Conservation (phyloP, 1,284 basidiomycete genomes). For the Porogramme epimiltina region DNA sequence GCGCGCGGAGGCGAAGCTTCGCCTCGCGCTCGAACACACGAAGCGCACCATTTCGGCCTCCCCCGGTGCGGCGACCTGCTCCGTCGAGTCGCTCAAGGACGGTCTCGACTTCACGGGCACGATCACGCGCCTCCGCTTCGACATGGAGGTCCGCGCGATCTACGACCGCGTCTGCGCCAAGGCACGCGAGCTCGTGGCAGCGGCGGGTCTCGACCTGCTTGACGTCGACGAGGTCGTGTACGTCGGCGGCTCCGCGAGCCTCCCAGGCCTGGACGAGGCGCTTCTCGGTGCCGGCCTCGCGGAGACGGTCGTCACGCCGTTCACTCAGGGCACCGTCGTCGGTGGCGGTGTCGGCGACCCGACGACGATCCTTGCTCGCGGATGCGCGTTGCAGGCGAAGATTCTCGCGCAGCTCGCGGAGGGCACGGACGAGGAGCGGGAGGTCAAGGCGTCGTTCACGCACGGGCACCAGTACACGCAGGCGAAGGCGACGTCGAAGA, state of each 20-base stretch:
- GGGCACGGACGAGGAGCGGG: constrained; percentile 47
- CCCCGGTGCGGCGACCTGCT: constrained; percentile 86
- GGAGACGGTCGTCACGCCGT: constrained; percentile 68
- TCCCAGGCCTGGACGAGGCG: constrained; percentile 84
- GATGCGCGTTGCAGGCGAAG: constrained; percentile 86
- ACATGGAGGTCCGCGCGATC: constrained; percentile 78
- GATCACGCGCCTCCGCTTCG: constrained; percentile 95
- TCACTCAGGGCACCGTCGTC: constrained; percentile 62
- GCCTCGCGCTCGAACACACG: constrained; percentile 92
- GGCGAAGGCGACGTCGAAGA: constrained; percentile 61
- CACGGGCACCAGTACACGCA: constrained; percentile 45
- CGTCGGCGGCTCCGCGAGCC: constrained; percentile 84
- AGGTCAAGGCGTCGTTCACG: constrained; percentile 56
- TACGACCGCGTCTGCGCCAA: constrained; percentile 73
- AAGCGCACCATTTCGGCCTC: constrained; percentile 93
- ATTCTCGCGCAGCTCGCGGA: constrained; percentile 56
- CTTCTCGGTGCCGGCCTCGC: constrained; percentile 74
- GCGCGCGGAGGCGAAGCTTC: constrained; percentile 92
- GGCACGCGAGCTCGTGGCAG: constrained; percentile 62
- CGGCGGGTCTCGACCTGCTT: constrained; percentile 71
- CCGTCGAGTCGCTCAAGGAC: constrained; percentile 93
- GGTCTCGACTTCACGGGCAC: constrained; percentile 90
- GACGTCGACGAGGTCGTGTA: constrained; percentile 92
- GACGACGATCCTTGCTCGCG: constrained; percentile 87
- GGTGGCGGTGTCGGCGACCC: constrained; percentile 81